These are phyloP conservation scores for Cubamyces lactineus DNA, from an alignment of 768 basidiomycete species.

Conservation along the genomic window DNA sequence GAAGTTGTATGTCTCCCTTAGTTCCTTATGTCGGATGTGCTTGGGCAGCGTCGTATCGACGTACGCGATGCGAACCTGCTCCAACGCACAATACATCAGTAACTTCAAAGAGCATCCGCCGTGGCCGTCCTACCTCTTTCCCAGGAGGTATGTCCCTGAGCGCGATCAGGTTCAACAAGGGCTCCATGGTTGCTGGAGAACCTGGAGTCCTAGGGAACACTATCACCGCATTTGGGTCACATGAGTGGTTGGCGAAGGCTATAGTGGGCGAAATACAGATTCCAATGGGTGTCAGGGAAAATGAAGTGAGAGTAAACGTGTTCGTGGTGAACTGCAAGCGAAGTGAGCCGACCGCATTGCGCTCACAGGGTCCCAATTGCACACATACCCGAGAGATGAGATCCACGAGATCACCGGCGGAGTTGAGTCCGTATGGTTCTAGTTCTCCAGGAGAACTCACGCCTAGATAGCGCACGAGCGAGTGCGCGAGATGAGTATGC, in stretches of 20 bases:
- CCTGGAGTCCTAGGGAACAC: constrained; percentile 73
- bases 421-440: constrained; percentile 56
- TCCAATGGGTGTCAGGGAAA: constrained; percentile 80
- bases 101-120: background rate
- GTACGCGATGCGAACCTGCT: constrained; percentile 79
- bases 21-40: constrained; percentile 51
- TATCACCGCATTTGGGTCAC: constrained; percentile 86
- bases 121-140: constrained; percentile 64
- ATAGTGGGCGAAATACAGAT: constrained; percentile 79
- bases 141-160: constrained; percentile 61
- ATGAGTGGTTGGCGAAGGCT: constrained; percentile 88
- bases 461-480: constrained; percentile 71
- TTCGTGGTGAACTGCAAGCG: constrained; percentile 81
- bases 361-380: background rate
- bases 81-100: background rate
- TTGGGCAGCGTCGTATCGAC: constrained; percentile 81
- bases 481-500: constrained; percentile 73
- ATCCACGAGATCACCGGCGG: constrained; percentile 66
- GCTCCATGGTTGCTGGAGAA: constrained; percentile 46
- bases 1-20: constrained; percentile 81
- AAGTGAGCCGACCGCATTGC: background rate
- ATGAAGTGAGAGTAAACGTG: constrained; percentile 83
- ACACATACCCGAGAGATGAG: constrained; percentile 68
- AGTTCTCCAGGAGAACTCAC: constrained; percentile 62
- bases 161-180: constrained; percentile 73